phyloP scores from a whole-genome alignment of 1,284 basidiomycete species.

The Puccinia hordei region DNA sequence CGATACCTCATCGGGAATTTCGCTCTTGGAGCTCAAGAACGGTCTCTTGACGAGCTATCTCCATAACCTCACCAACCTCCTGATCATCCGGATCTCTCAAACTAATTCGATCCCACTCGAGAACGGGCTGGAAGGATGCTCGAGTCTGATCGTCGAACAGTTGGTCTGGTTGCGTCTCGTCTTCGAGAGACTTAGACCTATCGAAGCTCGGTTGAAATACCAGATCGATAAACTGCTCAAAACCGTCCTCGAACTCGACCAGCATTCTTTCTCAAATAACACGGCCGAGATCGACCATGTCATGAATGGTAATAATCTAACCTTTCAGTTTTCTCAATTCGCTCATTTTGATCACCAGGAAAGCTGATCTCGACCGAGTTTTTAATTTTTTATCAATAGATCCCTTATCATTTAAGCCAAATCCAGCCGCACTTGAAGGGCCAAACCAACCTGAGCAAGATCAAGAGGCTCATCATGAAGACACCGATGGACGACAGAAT shows the following conservation, averaged over 20 bases:
- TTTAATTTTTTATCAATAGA: constrained; percentile 65
- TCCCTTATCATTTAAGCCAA: constrained; percentile 85
- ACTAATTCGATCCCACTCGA: constrained; percentile 62
- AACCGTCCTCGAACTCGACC: constrained; percentile 67
- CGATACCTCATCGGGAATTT: constrained; percentile 71
- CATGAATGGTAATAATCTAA: constrained; percentile 68
- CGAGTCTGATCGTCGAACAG: constrained; percentile 61
- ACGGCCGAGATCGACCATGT: constrained; percentile 65
- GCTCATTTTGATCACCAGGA: background rate
- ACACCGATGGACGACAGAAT: background rate
- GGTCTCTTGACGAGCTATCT: constrained; percentile 82
- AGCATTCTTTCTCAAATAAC: constrained; percentile 54
- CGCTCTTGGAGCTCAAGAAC: constrained; percentile 84
- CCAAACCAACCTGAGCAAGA: background rate
- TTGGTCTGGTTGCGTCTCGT: constrained; percentile 53
- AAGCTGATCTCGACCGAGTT: constrained; percentile 1
- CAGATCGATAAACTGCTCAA: constrained; percentile 91
- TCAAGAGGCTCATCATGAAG: background rate
- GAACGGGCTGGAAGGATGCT: constrained; percentile 69
- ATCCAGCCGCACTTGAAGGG: constrained; percentile 63
- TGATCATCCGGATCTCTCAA: constrained; percentile 69
- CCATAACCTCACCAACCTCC: constrained; percentile 77
- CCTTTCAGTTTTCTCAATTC: constrained; percentile 12
- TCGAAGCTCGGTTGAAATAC: constrained; percentile 86
- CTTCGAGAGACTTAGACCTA: constrained; percentile 63